Percentiles rank a stretch among this genome's conserved stretches.
Conservation (phyloP, 768 basidiomycete genomes). For the Tricholoma saponaceum region DNA sequence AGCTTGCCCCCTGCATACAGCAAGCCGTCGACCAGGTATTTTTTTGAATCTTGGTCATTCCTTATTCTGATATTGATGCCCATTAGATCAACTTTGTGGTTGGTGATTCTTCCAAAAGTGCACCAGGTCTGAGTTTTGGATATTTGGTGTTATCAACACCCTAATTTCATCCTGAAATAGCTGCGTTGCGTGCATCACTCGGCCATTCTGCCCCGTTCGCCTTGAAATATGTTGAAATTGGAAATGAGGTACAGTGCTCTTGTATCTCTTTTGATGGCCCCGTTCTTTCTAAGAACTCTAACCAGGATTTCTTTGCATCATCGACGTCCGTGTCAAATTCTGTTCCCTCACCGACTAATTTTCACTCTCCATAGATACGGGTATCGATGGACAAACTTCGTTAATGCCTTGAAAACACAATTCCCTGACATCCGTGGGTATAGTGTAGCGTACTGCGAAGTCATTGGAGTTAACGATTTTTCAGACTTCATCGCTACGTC, state of each 20-base stretch:
- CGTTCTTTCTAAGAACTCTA: not conserved
- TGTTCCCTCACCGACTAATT: not conserved
- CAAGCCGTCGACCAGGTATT: constrained; percentile 46
- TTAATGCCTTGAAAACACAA: constrained; percentile 31
- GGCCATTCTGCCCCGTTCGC: constrained; percentile 53
- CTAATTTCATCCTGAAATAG: not conserved
- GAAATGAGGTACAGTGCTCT: constrained; percentile 28
- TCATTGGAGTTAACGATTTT: not conserved
- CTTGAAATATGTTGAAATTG: constrained; percentile 50
- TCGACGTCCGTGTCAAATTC: constrained; percentile 10
- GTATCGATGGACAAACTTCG: constrained; percentile 46
- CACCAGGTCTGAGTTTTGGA: constrained; percentile 22
- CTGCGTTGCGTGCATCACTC: constrained; percentile 47
- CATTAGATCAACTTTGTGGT: constrained; percentile 54
- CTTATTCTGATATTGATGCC: not conserved
- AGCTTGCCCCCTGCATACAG: constrained; percentile 48
- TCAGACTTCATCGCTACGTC: constrained; percentile 52
- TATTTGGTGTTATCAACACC: not conserved
- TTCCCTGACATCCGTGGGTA: constrained; percentile 46
- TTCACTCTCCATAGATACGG: constrained; percentile 28
- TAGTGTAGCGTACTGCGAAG: not conserved
- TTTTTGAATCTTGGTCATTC: not conserved
- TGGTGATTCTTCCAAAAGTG: constrained; percentile 38
- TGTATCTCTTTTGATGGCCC: not conserved
- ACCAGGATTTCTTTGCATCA: constrained; percentile 20